phyloP scores from a whole-genome alignment of 2,329 filamentous ascomycete genomes.

The Pseudocercospora pini-densiflorae region DNA sequence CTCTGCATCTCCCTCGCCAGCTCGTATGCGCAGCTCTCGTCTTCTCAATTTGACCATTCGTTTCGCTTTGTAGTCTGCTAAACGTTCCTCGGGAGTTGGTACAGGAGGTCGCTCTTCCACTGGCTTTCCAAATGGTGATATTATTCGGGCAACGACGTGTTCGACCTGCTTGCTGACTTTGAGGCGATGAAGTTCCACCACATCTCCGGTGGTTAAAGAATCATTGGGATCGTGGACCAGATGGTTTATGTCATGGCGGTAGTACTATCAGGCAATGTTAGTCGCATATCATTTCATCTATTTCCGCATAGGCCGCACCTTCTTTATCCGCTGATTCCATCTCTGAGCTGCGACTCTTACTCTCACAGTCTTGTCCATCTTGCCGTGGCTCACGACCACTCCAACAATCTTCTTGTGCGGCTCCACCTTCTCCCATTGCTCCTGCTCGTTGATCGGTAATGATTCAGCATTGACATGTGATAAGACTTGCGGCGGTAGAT shows the following conservation, averaged over 20 bases:
- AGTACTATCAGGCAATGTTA: constrained; percentile 55
- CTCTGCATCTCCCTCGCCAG: constrained; percentile 37
- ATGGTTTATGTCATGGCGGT: constrained; percentile 65
- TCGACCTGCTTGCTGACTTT: constrained; percentile 67
- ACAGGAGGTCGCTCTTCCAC: constrained; percentile 69
- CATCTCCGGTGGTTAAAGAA: constrained; percentile 74
- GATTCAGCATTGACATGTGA: constrained; percentile 15
- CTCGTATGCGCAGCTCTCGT: constrained; percentile 33
- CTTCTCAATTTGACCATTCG: constrained; percentile 61
- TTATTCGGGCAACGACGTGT: constrained; percentile 75
- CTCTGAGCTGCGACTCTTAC: constrained; percentile 72
- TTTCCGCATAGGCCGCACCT: constrained; percentile 56
- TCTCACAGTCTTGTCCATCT: constrained; percentile 79
- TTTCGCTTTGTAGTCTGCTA: constrained; percentile 59
- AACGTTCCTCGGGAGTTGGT: constrained; percentile 66
- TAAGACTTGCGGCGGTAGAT: constrained; percentile 14
- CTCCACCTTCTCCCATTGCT: constrained; percentile 29
- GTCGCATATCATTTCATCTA: background rate
- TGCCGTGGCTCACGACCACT: constrained; percentile 76
- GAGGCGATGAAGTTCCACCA: constrained; percentile 74
- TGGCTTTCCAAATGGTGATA: constrained; percentile 70
- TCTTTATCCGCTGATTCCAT: constrained; percentile 74
- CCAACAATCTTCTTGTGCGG: constrained; percentile 49
- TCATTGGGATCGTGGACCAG: constrained; percentile 80
- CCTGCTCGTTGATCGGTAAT: constrained; percentile 33